These are phyloP conservation scores for Hanseniaspora meyeri DNA, from an alignment of 805 yeast genomes.

Conservation along the genomic window DNA sequence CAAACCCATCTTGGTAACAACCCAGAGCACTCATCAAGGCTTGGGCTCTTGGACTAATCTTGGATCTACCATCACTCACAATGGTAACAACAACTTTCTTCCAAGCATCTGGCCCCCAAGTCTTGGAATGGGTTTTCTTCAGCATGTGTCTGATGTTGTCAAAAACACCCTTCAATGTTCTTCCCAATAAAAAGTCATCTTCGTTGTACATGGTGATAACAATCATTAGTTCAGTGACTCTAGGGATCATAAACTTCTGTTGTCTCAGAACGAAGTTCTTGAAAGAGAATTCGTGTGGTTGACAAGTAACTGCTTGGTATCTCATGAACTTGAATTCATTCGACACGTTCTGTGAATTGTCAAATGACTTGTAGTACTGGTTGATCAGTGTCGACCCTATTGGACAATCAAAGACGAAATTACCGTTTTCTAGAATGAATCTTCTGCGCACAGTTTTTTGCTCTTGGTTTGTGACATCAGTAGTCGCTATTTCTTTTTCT, in stretches of 20 bases:
- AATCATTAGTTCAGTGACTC: conserved; percentile 74
- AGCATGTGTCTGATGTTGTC: conserved; percentile 69
- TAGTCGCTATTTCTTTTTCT: background rate
- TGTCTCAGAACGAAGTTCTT: conserved; percentile 74
- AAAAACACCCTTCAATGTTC: conserved; percentile 83
- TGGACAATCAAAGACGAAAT: conserved; percentile 78
- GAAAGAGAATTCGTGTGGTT: conserved; percentile 55
- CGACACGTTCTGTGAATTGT: conserved; percentile 35
- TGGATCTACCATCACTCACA: conserved; percentile 84
- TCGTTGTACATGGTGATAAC: conserved; percentile 88
- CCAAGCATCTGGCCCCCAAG: conserved; percentile 97
- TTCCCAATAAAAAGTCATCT: conserved; percentile 64
- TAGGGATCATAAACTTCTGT: conserved; percentile 58
- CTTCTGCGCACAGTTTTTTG: conserved; percentile 18
- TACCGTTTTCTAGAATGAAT: conserved; percentile 42
- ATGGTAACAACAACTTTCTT: conserved; percentile 81
- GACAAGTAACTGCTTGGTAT: conserved; percentile 88
- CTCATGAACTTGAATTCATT: conserved; percentile 72
- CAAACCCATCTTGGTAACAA: conserved; percentile 89
- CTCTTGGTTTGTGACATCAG: no score
- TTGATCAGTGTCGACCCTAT: conserved; percentile 56
- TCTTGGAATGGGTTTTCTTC: conserved; percentile 48
- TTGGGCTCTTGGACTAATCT: conserved; percentile 65
- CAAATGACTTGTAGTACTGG: conserved; percentile 35
- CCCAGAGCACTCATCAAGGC: conserved; percentile 79